Conservation (phyloP, 2,329 filamentous ascomycete genomes). For the Ophiostoma himal-ulmi region DNA sequence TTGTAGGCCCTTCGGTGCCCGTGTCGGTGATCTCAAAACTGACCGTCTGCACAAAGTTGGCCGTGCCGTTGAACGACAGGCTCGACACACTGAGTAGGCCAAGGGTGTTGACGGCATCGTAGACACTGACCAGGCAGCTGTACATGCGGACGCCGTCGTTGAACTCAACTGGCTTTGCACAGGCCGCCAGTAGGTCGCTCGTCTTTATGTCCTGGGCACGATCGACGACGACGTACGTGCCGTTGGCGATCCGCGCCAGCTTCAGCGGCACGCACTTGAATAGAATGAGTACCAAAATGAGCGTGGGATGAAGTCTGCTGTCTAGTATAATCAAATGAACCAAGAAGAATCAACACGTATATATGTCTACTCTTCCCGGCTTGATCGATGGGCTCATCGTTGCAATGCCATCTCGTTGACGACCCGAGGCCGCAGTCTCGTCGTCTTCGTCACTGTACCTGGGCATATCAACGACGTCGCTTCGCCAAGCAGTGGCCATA, state of each 20-base stretch:
- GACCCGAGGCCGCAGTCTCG: not conserved
- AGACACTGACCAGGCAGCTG: not conserved
- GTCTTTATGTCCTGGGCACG: not conserved
- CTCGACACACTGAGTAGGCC: not conserved
- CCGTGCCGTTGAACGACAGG: not conserved
- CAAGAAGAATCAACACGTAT: no score
- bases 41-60: not conserved
- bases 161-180: not conserved
- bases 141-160: not conserved
- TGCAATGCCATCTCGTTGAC: not conserved
- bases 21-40: not conserved
- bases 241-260: conserved; percentile 32
- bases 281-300: not conserved
- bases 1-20: not conserved
- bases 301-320: no score
- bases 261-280: conserved; percentile 22
- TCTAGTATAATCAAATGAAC: no score
- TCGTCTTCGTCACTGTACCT: no score
- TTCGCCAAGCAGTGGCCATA: no score
- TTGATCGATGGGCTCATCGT: not conserved
- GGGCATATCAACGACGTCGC: no score
- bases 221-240: conserved; percentile 24
- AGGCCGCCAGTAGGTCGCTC: not conserved
- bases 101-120: not conserved
- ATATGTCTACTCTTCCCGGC: not conserved